Base-by-base conservation (phyloP, 441 rosid species). In the Croton laevigatus region DNA sequence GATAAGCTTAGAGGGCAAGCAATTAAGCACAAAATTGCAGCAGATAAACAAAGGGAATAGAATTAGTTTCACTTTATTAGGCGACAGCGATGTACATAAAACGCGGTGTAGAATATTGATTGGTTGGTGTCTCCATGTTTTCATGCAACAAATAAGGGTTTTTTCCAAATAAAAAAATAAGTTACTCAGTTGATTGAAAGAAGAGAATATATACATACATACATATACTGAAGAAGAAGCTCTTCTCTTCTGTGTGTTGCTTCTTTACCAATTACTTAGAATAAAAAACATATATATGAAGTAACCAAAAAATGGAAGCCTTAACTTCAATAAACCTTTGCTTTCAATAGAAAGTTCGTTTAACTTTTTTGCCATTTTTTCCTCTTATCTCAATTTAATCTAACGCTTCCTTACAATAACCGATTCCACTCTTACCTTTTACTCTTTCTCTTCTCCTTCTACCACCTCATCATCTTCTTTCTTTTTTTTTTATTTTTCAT, bases 91-190 rank as follows among this genome's bases (percentile, higher is more conserved):
- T 64, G 71, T 23, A 32, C 3, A 9, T 14, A 32, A 44, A 67
- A 12, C 19, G 78, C 52, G 75, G 76, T 69, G 82, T 69, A 60
- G 69, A 64, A 49, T 51, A 36, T 53, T 73, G 17, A 78, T 72
- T 77, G 86, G 83, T 54, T 71, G 78, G 37, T 66, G 73, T 69
- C 76, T 23, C 84, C 91, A 71, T 80, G 81, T 82, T 85, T 82
- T 84, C 87, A 84, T 85, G 92, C 89, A 88, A 77, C 87, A 86
- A 86, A 85, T 81, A 68, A 80, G 92, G 83, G 40, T 19, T 71
- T 34, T 42, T 36, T n/a, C n/a, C n/a, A n/a, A n/a, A n/a, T n/a
- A n/a, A n/a, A n/a, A n/a, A n/a, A n/a, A n/a, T n/a, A n/a, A n/a
- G n/a, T n/a, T n/a, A 53, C 52, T 40, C 27, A 54, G 10, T 66